Conservation (phyloP, 768 basidiomycete genomes). For the Suillus ampliporus region DNA sequence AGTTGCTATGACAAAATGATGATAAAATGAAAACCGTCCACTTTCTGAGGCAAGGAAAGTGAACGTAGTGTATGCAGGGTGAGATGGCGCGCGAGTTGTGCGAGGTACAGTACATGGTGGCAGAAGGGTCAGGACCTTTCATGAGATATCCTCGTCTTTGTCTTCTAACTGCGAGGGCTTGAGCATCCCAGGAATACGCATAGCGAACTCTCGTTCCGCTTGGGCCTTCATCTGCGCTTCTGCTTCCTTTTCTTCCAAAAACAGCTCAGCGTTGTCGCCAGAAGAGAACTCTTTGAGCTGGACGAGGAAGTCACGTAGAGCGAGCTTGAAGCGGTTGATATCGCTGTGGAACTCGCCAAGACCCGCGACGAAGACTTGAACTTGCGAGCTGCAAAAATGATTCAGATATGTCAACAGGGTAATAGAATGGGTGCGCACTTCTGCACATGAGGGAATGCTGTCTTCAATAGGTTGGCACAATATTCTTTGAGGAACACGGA, state of each 20-base stretch:
- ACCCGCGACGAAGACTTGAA: slow-evolving; percentile 69
- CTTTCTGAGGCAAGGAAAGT: slow-evolving; percentile 23
- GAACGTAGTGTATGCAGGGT: slow-evolving; percentile 21
- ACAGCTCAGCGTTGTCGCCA: slow-evolving; percentile 89
- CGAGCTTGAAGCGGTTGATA: slow-evolving; percentile 90
- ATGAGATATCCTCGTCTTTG: slow-evolving; percentile 81
- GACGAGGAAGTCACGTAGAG: slow-evolving; percentile 96
- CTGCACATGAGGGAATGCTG: slow-evolving; percentile 92
- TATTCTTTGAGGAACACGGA: slow-evolving; percentile 83
- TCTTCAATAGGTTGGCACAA: slow-evolving; percentile 83
- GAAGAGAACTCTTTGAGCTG: slow-evolving; percentile 97
- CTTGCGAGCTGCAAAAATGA: slow-evolving; percentile 58
- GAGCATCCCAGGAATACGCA: slow-evolving; percentile 97
- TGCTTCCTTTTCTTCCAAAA: slow-evolving; percentile 91
- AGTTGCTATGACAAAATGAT: slow-evolving; percentile 24
- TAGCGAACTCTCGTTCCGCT: slow-evolving; percentile 86
- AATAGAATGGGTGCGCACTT: slow-evolving; percentile 53
- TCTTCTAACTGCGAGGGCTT: slow-evolving; percentile 95
- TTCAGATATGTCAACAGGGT: slow-evolving; percentile 15
- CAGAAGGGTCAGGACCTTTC: slow-evolving; percentile 34
- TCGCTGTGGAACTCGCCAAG: slow-evolving; percentile 78
- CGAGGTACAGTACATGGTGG: slow-evolving; percentile 31
- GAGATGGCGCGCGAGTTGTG: slow-evolving; percentile 21
- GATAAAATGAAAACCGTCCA: slow-evolving; percentile 32
- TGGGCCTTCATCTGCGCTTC: slow-evolving; percentile 79